phyloP scores from a whole-genome alignment of 1,284 basidiomycete species.

The Leccinum griseonigrum region DNA sequence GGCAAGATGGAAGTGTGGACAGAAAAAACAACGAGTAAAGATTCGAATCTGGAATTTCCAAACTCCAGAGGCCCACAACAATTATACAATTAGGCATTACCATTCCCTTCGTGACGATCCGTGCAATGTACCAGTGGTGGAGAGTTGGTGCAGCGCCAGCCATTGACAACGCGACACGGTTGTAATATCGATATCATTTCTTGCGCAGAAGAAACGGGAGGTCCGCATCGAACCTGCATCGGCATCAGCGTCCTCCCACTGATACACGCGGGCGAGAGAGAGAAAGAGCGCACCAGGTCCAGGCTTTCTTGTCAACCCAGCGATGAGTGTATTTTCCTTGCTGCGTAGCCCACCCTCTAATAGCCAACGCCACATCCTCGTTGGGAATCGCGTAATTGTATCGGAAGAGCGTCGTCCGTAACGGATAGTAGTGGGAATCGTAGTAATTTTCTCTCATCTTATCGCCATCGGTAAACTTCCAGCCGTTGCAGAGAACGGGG shows the following conservation, averaged over 20 bases:
- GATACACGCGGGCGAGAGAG: not conserved
- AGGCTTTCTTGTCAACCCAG: conserved; percentile 6
- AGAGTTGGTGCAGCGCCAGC: not conserved
- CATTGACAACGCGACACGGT: not conserved
- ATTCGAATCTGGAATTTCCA: too few species aligned
- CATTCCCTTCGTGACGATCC: too few species aligned
- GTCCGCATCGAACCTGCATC: conserved; percentile 25
- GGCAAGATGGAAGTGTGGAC: too few species aligned
- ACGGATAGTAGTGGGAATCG: not conserved
- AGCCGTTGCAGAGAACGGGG: conserved; percentile 27
- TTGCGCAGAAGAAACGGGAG: conserved; percentile 14
- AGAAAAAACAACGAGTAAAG: too few species aligned
- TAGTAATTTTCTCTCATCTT: accelerated
- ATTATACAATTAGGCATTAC: too few species aligned
- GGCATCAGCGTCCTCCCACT: not conserved
- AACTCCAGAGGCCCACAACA: too few species aligned
- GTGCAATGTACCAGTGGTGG: not conserved
- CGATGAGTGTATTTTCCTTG: conserved; percentile 12
- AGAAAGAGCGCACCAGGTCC: conserved; percentile 21
- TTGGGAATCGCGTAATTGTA: conserved; percentile 25
- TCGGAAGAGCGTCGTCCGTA: conserved; percentile 23
- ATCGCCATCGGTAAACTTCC: conserved; percentile 4
- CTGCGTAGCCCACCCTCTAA: conserved; percentile 13
- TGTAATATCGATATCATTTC: not conserved
- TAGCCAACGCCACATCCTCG: not conserved